Evolutionary conservation across 495 filamentous ascomycete species (phyloP), one percentile per base, ranked within the genome.

Genomic region (Amorphotheca resinae): DNA sequence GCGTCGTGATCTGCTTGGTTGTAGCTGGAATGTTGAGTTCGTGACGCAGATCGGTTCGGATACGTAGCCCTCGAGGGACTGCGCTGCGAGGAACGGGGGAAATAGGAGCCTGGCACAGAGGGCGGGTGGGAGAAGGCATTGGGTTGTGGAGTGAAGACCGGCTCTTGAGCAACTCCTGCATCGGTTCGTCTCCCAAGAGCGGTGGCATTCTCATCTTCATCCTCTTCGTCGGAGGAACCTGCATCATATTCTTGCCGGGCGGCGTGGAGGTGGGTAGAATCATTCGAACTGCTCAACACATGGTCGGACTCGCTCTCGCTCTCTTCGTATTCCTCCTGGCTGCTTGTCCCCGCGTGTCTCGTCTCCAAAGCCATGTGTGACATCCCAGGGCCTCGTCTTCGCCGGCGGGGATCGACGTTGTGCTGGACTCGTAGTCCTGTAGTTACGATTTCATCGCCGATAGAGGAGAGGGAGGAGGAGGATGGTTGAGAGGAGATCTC

Each of bases 401-500:
- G 36, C 31, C 54, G 45, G 1, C 48, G 46, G 1, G 25, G 7
- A 30, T 45, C 47, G 32, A 43, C 66, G 56, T 53, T 52, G 52
- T 45, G 54, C 50, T 82, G 77, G 28, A 94, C 79, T 18, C 78
- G 76, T 12, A 94, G 74, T 11, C 86, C 84, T 7, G 84, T 87
- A 11, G 82, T 88, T 40, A 93, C 80, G 51, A 93, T 82, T 43
- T 95, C 87, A 40, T 93, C 87, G 45, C 72, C 81, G 38, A 80
- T 79, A 15, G 86, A 93, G 9, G 88, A 95, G n/a, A 91, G 66
- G 11, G 91, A 93, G 8, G 88, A 89, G 11, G 74, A 76, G 1
- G 88, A 95, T 16, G 89, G 86, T 45, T 93, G 85, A 1, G 91
- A 96, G 34, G 84, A 73, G 43, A 98, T 77, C 60, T 98, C 91